Percentiles rank a stretch among this genome's conserved stretches.
Conservation (phyloP, 169 alveolate species). For the Plasmodium malariae region DNA sequence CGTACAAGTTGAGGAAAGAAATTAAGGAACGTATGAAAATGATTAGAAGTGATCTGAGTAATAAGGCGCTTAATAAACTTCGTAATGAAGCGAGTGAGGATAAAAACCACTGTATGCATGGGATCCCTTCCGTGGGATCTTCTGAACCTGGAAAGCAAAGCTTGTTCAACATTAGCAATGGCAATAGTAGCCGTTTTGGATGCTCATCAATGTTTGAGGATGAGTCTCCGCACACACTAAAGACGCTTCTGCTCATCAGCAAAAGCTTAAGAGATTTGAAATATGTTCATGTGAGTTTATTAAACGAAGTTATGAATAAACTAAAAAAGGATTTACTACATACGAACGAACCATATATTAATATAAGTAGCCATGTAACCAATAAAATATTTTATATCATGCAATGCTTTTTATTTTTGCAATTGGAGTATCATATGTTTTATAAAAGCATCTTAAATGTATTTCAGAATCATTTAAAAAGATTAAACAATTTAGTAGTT, state of each 20-base stretch:
- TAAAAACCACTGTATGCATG: neutral
- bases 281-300: constrained; percentile 28
- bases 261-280: constrained; percentile 44
- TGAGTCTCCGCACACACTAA: neutral
- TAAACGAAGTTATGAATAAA: constrained; percentile 25
- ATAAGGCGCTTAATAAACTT: neutral
- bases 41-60: neutral
- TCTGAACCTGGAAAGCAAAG: neutral
- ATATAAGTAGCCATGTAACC: neutral
- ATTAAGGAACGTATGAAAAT: constrained; percentile 1
- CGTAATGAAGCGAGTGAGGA: neutral
- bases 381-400: constrained; percentile 49
- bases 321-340: constrained; percentile 19
- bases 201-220: neutral
- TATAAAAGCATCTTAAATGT: constrained; percentile 44
- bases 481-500: constrained; percentile 20
- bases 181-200: neutral
- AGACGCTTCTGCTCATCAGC: constrained; percentile 16
- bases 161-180: neutral
- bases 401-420: constrained; percentile 46
- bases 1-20: constrained; percentile 20
- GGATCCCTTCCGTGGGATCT: neutral
- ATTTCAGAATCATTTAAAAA: neutral
- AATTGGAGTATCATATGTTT: constrained; percentile 63
- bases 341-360: neutral